A percentile compares a stretch with the other conserved stretches of the same genome.
Evolutionary conservation across 2,329 filamentous ascomycete species (phyloP).

Genomic region (Penicillium sp.): DNA sequence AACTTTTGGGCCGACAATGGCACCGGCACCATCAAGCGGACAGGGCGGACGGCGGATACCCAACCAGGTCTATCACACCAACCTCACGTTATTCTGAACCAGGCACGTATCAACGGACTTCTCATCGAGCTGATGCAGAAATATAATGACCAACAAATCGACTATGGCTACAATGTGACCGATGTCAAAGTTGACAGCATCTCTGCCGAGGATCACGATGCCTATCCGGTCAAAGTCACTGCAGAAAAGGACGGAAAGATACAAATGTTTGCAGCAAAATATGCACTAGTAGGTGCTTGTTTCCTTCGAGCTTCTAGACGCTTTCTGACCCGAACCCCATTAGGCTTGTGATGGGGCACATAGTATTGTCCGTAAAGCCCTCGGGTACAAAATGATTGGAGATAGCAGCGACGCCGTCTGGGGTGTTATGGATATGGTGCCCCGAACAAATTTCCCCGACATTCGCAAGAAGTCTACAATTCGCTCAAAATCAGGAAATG

Average conservation of each 20-base stretch:
- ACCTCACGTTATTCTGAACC: conserved; percentile 59
- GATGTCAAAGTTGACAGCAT: conserved; percentile 52
- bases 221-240: conserved; percentile 49
- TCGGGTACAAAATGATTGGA: conserved; percentile 57
- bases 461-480: conserved; percentile 53
- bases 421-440: conserved; percentile 58
- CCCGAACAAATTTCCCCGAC: conserved; percentile 52
- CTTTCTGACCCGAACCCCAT: not conserved
- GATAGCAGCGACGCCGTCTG: conserved; percentile 58
- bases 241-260: conserved; percentile 44
- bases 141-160: conserved; percentile 47
- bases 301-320: not conserved
- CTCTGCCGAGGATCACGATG: conserved; percentile 36
- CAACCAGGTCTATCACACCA: conserved; percentile 54
- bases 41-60: conserved; percentile 54
- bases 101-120: conserved; percentile 56
- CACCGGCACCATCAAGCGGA: conserved; percentile 47
- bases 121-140: conserved; percentile 54
- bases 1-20: conserved; percentile 55
- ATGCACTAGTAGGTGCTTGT: conserved; percentile 48
- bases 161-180: conserved; percentile 57
- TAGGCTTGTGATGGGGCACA: conserved; percentile 53
- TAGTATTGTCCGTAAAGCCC: conserved; percentile 40
- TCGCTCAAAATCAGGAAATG: conserved; percentile 47
- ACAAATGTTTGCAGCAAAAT: conserved; percentile 50